These are phyloP conservation scores for Kazachstania africana DNA, from an alignment of 805 yeast genomes.

Conservation along the genomic window DNA sequence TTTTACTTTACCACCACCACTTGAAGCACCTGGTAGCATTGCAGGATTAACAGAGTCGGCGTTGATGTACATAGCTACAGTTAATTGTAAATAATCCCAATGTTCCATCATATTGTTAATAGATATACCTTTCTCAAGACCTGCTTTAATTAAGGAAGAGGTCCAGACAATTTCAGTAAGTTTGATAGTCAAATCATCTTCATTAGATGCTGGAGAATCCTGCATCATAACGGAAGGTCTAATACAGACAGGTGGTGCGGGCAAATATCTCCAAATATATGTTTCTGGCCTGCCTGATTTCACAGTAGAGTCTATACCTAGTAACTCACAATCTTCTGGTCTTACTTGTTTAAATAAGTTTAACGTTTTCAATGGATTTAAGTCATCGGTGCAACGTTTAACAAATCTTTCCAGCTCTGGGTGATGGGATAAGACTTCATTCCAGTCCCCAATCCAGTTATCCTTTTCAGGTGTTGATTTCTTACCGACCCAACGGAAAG, in stretches of 20 bases:
- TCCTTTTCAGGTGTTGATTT: constrained; percentile 74
- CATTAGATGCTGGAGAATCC: constrained; percentile 80
- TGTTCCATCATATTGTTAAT: constrained; percentile 93
- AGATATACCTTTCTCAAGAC: constrained; percentile 88
- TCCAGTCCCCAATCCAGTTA: constrained; percentile 80
- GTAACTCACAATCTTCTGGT: constrained; percentile 81
- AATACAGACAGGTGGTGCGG: constrained; percentile 98
- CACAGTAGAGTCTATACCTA: constrained; percentile 73
- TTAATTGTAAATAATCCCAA: constrained; percentile 93
- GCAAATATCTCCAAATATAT: constrained; percentile 92
- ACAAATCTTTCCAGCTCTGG: constrained; percentile 85
- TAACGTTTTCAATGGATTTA: constrained; percentile 83
- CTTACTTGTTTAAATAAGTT: constrained; percentile 76
- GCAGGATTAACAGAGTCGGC: constrained; percentile 86
- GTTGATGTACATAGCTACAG: constrained; percentile 95
- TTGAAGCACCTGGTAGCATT: constrained; percentile 54
- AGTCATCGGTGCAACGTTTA: constrained; percentile 81
- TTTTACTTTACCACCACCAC: constrained; percentile 44
- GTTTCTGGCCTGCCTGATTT: constrained; percentile 90
- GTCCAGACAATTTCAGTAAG: constrained; percentile 96
- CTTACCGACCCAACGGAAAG: constrained; percentile 92
- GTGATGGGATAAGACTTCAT: constrained; percentile 55
- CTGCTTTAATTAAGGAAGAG: constrained; percentile 86
- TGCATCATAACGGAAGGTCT: constrained; percentile 94
- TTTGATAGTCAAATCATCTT: constrained; percentile 93